These are phyloP conservation scores for Primulina eburnea DNA, from an alignment of 257 asterid genomes.

Conservation along the genomic window DNA sequence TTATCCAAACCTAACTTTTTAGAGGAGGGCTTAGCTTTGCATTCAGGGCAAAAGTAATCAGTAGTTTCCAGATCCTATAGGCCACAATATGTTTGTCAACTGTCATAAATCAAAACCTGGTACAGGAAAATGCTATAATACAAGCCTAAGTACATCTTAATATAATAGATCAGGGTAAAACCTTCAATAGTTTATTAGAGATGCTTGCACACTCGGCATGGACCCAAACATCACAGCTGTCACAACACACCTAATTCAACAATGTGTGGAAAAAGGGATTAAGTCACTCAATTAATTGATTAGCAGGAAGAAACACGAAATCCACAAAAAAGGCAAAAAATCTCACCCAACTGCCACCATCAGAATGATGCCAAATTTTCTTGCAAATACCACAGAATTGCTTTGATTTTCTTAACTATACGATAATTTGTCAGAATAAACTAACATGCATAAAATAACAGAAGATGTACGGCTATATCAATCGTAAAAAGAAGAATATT, in stretches of 20 bases:
- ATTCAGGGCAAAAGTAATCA: conserved; percentile 82
- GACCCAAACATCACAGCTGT: conserved; percentile 93
- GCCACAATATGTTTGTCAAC: conserved; percentile 22
- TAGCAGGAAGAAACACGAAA: conserved; percentile 7
- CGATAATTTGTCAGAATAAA: conserved; percentile 28
- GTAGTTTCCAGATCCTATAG: conserved; percentile 55
- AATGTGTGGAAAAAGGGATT: conserved; percentile 14
- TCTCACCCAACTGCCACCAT: conserved; percentile 97
- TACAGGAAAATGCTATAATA: conserved; percentile 13
- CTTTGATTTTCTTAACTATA: conserved; percentile 67
- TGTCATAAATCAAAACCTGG: conserved; percentile 24
- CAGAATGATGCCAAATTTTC: conserved; percentile 88
- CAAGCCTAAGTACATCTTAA: conserved; percentile 25
- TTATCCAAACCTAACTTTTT: conserved; percentile 34
- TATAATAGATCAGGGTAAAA: conserved; percentile 30
- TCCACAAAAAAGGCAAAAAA: conserved; percentile 22
- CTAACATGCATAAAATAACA: conserved; percentile 16
- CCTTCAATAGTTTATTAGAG: conserved; percentile 60
- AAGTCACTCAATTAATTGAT: conserved; percentile 10
- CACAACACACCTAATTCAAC: conserved; percentile 77
- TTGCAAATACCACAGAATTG: conserved; percentile 92
- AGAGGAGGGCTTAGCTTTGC: conserved; percentile 53
- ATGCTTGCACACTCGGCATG: conserved; percentile 88
- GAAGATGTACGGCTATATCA: conserved; percentile 15
- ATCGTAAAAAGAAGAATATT: conserved; percentile 17